Percentiles rank a stretch among this genome's conserved stretches.
These are phyloP conservation scores for Gossypium gossypioides DNA, from an alignment of 441 rosid genomes.

Conservation along the genomic window DNA sequence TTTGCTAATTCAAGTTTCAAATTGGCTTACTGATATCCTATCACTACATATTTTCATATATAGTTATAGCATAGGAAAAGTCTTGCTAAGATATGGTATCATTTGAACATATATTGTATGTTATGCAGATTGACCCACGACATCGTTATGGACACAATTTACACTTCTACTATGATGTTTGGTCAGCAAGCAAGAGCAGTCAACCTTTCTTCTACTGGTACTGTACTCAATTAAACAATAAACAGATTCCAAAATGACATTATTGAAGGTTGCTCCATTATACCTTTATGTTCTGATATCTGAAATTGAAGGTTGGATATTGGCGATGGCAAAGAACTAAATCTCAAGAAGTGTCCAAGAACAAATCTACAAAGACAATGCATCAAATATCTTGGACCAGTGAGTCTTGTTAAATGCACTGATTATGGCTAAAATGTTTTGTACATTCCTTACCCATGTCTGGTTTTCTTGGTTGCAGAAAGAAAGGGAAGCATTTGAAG, in stretches of 20 bases:
- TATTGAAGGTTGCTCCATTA: not conserved
- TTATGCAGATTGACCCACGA: conserved; percentile 49
- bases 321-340: conserved; percentile 68
- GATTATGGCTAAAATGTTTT: not conserved
- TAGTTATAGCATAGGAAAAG: not conserved
- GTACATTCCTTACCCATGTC: not conserved
- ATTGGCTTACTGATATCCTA: not conserved
- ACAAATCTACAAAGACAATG: conserved; percentile 46
- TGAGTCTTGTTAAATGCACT: conserved; percentile 20
- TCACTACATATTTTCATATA: not conserved
- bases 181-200: conserved; percentile 39
- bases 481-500: conserved; percentile 67
- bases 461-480: conserved; percentile 29
- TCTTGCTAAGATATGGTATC: not conserved
- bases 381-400: conserved; percentile 77
- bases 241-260: not conserved
- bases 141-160: conserved; percentile 69
- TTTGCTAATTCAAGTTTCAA: not conserved
- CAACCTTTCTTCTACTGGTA: conserved; percentile 72
- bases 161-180: conserved; percentile 47
- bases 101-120: not conserved
- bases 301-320: conserved; percentile 63
- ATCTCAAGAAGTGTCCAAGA: conserved; percentile 45
- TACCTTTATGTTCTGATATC: not conserved
- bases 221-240: not conserved